Conservation (phyloP, 768 basidiomycete species). For the Tubosaeta brunneosetosa region DNA sequence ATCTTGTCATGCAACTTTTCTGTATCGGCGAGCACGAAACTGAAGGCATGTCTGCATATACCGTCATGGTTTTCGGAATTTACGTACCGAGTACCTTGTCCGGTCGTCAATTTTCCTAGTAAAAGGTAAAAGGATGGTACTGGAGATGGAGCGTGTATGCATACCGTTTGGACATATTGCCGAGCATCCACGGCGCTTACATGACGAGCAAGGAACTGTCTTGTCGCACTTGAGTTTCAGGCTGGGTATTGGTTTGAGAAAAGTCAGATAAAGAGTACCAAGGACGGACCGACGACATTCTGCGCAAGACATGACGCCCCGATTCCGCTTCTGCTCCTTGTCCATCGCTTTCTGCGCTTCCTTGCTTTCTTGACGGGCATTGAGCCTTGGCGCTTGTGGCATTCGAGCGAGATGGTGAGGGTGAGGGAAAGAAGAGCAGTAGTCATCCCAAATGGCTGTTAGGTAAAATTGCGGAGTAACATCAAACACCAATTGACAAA, state of each 20-base stretch:
- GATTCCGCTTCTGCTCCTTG: slow-evolving; percentile 61
- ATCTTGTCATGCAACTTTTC: slow-evolving; percentile 69
- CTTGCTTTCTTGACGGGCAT: slow-evolving; percentile 31
- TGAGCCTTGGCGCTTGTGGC: slow-evolving; percentile 50
- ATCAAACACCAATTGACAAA: too few species aligned
- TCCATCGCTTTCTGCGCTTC: slow-evolving; percentile 49
- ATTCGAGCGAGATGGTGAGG: slow-evolving; percentile 23
- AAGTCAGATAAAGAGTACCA: background rate
- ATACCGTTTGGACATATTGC: slow-evolving; percentile 71
- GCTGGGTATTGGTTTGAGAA: slow-evolving; percentile 29
- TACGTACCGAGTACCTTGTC: slow-evolving; percentile 68
- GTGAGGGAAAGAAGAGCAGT: background rate
- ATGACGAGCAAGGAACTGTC: slow-evolving; percentile 50
- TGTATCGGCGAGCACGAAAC: slow-evolving; percentile 69
- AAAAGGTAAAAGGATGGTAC: background rate
- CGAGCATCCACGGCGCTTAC: slow-evolving; percentile 70
- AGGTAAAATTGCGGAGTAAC: too few species aligned
- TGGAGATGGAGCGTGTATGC: background rate
- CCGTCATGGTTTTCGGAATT: background rate
- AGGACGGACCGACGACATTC: slow-evolving; percentile 54
- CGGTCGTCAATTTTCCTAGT: slow-evolving; percentile 61
- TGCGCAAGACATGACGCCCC: slow-evolving; percentile 52
- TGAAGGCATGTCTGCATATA: slow-evolving; percentile 18
- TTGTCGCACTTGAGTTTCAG: slow-evolving; percentile 76
- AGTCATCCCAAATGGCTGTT: background rate